A percentile compares a stretch with the other conserved stretches of the same genome.
phyloP scores from a whole-genome alignment of 495 filamentous ascomycete genomes.

The Podospora anserina region DNA sequence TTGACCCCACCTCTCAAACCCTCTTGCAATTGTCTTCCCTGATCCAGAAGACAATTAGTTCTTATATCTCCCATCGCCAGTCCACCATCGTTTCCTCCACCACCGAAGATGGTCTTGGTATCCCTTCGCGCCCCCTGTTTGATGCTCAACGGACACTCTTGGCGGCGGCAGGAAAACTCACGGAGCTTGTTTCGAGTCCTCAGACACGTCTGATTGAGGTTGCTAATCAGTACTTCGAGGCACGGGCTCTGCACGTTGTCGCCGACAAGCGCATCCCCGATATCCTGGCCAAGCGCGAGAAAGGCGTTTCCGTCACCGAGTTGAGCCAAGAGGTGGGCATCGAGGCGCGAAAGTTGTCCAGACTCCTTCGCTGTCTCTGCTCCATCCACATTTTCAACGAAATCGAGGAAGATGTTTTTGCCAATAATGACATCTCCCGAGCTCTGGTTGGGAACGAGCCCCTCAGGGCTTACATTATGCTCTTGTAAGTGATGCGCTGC shows the following conservation, averaged over 20 bases:
- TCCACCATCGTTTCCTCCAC: not conserved
- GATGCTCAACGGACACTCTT: not conserved
- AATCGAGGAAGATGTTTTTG: not conserved
- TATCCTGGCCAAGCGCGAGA: not conserved
- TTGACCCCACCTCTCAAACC: not conserved
- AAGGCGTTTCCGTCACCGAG: not conserved
- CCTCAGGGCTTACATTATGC: not conserved
- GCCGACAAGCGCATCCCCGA: not conserved
- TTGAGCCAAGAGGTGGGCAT: not conserved
- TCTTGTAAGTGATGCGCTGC: not conserved
- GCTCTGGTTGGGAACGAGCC: not conserved
- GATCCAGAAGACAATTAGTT: not conserved
- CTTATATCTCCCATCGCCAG: not conserved
- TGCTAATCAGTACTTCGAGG: not conserved
- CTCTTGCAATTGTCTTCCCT: not conserved
- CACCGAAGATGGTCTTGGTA: not conserved
- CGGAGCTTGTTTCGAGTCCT: not conserved
- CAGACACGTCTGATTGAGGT: not conserved
- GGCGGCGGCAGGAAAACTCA: conserved; percentile 2
- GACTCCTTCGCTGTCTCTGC: not conserved
- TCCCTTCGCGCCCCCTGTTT: not conserved
- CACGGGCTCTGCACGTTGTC: not conserved
- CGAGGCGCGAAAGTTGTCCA: not conserved
- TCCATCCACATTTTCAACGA: conserved; percentile 2
- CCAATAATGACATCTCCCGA: not conserved